Base-by-base conservation (phyloP, 805 yeast species). In the Candida caryicola region DNA sequence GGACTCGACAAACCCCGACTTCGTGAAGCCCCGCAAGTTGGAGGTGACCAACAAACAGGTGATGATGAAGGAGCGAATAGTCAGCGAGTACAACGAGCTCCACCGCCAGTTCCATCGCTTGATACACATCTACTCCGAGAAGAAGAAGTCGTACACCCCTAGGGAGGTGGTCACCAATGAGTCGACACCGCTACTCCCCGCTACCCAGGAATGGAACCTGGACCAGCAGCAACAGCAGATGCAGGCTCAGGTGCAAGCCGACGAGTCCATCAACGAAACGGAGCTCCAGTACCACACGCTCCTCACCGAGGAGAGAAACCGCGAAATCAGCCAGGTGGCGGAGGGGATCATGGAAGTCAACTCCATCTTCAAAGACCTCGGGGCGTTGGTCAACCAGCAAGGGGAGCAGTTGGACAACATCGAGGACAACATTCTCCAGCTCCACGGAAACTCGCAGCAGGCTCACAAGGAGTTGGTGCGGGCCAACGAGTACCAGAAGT, bases 261-360 rank as follows among this genome's bases (percentile, higher is more conserved):
- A 73, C 43, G 69, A 65, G 29, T 26, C 40, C 2, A 67, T 80
- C 19, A 79, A 63, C 31, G 64, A 64, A 32, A 60, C 71, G 1
- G 74, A 82, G 34, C 54, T 84, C 16, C 84, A 79, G 45, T 79
- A 80, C 45, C 91, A 85, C 49, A 51, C 76, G 1, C 57, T 80
- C 1, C 59, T 85, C 4, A 79, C 89, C 2, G 77, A 80, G 40
- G 91, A 87, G 52, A 66, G 96, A 39, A 81, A 84, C 37, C 64
- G 76, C 17, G 93, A 87, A 44, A 84, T 90, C 23, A 68, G 71
- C 21, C 80, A 77, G 44, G 82, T 89, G 6, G 81, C 83, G 30
- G 77, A 78, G 29, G 95, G 95, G 0, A 87, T 89, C 8, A 76
- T 73, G 37, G 96, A 90, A 47, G 86, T 90, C 29, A 89, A 90